A percentile compares a stretch with the other conserved stretches of the same genome.
Evolutionary conservation across 2,329 filamentous ascomycete genomes (phyloP).

Genomic region (Cytospora chrysosperma): DNA sequence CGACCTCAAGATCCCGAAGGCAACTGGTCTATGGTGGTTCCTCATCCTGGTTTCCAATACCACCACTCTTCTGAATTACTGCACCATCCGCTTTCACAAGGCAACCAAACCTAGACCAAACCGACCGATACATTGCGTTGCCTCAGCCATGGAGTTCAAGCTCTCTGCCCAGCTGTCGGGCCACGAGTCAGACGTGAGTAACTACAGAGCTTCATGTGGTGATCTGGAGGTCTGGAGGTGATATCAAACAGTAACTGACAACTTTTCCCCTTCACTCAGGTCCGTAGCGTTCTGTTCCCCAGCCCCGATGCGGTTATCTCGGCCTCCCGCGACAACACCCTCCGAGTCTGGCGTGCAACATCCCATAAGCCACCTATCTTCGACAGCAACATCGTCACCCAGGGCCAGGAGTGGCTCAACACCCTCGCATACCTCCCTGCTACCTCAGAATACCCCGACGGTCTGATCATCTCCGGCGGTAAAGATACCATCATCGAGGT

Average conservation of each 20-base stretch:
- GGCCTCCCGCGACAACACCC: slow-evolving; percentile 87
- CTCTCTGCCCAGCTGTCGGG: slow-evolving; percentile 85
- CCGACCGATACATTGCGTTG: not conserved
- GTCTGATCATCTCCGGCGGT: slow-evolving; percentile 82
- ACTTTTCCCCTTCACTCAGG: slow-evolving; percentile 50
- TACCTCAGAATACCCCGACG: slow-evolving; percentile 66
- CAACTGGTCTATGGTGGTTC: not conserved
- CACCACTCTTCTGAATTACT: not conserved
- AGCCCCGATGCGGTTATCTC: slow-evolving; percentile 71
- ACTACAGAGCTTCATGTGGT: not conserved
- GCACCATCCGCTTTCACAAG: not conserved
- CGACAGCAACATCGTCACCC: slow-evolving; percentile 74
- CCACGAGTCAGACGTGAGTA: slow-evolving; percentile 87
- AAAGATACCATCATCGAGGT: slow-evolving; percentile 94
- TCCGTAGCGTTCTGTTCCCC: slow-evolving; percentile 82
- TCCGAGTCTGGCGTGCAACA: slow-evolving; percentile 77
- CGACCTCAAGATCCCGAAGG: not conserved
- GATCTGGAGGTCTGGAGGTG: not conserved
- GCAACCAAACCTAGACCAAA: slow-evolving; percentile 3
- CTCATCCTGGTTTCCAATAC: not conserved
- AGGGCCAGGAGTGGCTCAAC: slow-evolving; percentile 86
- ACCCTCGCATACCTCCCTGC: slow-evolving; percentile 74
- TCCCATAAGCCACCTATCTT: slow-evolving; percentile 62
- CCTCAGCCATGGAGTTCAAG: slow-evolving; percentile 65
- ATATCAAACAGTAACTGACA: slow-evolving; percentile 6